Evolutionary conservation across 768 basidiomycete species (phyloP).

Genomic region (Boletus eberwhitei): DNA sequence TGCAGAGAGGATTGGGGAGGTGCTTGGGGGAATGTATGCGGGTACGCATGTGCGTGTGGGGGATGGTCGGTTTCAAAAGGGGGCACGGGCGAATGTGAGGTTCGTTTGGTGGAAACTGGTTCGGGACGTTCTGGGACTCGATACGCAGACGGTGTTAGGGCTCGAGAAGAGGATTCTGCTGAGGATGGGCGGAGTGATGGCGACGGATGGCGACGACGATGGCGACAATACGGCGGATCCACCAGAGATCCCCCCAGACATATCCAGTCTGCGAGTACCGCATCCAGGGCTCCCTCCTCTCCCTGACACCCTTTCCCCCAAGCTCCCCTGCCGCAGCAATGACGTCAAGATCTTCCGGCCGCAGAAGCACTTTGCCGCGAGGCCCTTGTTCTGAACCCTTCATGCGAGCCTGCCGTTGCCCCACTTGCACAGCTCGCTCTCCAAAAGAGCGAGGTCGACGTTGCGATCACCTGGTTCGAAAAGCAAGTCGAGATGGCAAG

Average conservation of each 20-base stretch:
- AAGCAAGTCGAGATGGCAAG: constrained; percentile 81
- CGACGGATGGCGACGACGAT: background rate
- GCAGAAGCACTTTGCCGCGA: constrained; percentile 86
- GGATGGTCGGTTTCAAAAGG: constrained; percentile 57
- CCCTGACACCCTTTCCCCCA: constrained; percentile 11
- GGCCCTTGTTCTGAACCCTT: constrained; percentile 83
- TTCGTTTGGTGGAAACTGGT: constrained; percentile 59
- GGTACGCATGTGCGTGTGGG: constrained; percentile 68
- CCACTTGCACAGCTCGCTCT: constrained; percentile 90
- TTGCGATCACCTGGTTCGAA: constrained; percentile 84
- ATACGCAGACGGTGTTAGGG: constrained; percentile 32
- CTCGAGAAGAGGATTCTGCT: constrained; percentile 21
- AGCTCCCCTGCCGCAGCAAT: constrained; percentile 38
- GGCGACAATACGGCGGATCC: background rate
- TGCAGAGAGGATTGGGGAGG: constrained; percentile 42
- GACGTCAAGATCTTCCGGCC: constrained; percentile 79
- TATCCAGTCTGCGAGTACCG: constrained; percentile 20
- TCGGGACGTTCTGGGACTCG: constrained; percentile 42
- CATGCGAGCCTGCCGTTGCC: constrained; percentile 95
- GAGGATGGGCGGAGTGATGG: background rate
- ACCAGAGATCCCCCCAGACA: constrained; percentile 18
- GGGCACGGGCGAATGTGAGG: constrained; percentile 42
- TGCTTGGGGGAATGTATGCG: constrained; percentile 49
- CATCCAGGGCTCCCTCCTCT: constrained; percentile 29
- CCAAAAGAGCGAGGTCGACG: constrained; percentile 85